phyloP scores from a whole-genome alignment of 2,329 filamentous ascomycete species.

The Mollisiaceae sp. region DNA sequence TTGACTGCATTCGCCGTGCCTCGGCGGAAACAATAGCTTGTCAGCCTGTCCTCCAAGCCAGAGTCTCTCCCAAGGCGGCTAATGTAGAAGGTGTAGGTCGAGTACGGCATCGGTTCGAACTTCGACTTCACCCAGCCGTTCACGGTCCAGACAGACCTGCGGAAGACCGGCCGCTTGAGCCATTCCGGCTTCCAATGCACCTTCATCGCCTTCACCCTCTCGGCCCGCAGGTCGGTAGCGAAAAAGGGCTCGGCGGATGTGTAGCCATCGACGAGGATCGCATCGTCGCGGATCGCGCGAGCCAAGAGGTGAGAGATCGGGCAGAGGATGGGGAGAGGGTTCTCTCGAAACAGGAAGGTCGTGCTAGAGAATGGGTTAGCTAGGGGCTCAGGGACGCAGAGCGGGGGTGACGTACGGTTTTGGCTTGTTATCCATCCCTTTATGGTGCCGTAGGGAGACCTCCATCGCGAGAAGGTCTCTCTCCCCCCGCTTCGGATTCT shows the following conservation, averaged over 20 bases:
- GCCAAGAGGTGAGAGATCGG: conserved; percentile 32
- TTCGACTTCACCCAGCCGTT: conserved; percentile 30
- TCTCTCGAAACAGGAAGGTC: conserved; percentile 33
- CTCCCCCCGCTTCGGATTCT: too few relatives aligned
- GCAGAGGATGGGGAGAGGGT: conserved; percentile 32
- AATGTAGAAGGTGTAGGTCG: conserved; percentile 30
- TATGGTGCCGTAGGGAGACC: too few relatives aligned
- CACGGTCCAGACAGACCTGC: conserved; percentile 20
- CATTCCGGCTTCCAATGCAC: conserved; percentile 34
- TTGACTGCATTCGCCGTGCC: conserved; percentile 32
- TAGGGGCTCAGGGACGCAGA: conserved; percentile 13
- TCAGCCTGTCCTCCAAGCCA: conserved; percentile 34
- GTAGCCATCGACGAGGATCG: conserved; percentile 31
- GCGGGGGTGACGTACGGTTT: conserved; percentile 31
- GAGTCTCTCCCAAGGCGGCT: conserved; percentile 28
- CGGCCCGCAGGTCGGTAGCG: conserved; percentile 22
- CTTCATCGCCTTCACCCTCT: conserved; percentile 27
- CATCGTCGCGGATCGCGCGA: conserved; percentile 26
- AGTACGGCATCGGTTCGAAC: conserved; percentile 31
- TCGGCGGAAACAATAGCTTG: conserved; percentile 34
- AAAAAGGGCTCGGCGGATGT: conserved; percentile 33
- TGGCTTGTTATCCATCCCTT: conserved; percentile 36
- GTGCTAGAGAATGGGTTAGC: conserved; percentile 34
- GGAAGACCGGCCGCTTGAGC: conserved; percentile 32
- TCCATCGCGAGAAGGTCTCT: too few relatives aligned